Conservation (phyloP, 2,329 filamentous ascomycete species). For the Microsporum ferrugineum region DNA sequence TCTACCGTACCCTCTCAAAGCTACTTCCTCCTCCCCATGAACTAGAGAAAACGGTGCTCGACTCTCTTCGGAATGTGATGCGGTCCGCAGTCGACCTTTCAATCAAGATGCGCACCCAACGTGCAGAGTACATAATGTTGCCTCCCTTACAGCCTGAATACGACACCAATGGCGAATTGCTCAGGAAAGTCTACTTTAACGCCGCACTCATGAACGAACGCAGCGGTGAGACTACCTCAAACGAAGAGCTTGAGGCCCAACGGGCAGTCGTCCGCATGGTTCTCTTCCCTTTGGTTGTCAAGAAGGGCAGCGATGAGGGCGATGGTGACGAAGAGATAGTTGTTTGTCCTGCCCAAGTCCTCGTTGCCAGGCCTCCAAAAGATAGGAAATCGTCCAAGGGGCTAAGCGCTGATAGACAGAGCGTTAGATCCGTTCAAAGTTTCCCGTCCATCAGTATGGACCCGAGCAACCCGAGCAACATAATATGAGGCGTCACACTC, state of each 20-base stretch:
- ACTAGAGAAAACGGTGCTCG: constrained; percentile 66
- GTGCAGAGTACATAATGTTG: constrained; percentile 97
- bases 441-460: constrained; percentile 35
- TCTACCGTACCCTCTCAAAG: constrained; percentile 70
- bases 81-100: constrained; percentile 79
- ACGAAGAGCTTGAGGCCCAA: constrained; percentile 68
- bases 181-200: constrained; percentile 82
- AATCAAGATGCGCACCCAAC: constrained; percentile 93
- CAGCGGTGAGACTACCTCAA: constrained; percentile 56
- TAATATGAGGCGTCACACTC: constrained; percentile 36
- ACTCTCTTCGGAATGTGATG: constrained; percentile 78
- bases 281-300: constrained; percentile 90
- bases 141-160: constrained; percentile 91
- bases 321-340: constrained; percentile 83
- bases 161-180: constrained; percentile 80
- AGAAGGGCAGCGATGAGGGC: constrained; percentile 82
- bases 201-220: constrained; percentile 90
- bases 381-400: constrained; percentile 31
- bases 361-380: constrained; percentile 52
- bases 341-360: constrained; percentile 86
- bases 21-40: constrained; percentile 79
- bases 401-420: constrained; percentile 33
- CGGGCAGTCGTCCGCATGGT: constrained; percentile 77
- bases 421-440: constrained; percentile 33
- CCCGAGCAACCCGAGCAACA: constrained; percentile 31